Conservation (phyloP, 1,284 basidiomycete species). For the Tilletiaria anomala region DNA sequence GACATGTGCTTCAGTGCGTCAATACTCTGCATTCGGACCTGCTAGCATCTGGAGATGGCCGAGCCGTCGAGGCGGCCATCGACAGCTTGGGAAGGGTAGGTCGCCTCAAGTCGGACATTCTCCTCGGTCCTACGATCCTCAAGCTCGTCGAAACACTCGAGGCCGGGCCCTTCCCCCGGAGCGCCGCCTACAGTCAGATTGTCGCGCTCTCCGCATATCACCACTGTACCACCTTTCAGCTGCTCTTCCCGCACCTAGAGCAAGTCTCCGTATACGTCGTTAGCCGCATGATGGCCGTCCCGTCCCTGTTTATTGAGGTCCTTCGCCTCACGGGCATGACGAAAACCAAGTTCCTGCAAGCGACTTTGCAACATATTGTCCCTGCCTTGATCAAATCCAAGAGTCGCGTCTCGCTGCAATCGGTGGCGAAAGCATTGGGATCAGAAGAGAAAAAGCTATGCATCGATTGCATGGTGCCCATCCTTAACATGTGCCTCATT, state of each 20-base stretch:
- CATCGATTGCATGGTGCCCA: constrained; percentile 23
- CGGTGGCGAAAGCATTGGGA: constrained; percentile 22
- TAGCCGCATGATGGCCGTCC: neutral
- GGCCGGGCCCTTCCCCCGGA: neutral
- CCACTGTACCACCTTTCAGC: neutral
- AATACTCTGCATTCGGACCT: neutral
- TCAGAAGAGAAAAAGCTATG: constrained; percentile 22
- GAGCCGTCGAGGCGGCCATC: neutral
- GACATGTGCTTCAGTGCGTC: neutral
- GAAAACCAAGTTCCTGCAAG: constrained; percentile 21
- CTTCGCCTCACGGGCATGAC: neutral
- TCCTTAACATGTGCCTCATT: constrained; percentile 25
- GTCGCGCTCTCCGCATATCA: neutral
- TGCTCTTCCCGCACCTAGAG: neutral
- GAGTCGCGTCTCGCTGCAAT: constrained; percentile 13
- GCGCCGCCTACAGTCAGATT: neutral
- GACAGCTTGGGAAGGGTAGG: neutral
- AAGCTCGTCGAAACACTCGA: neutral
- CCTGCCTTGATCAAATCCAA: constrained; percentile 18
- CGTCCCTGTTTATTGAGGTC: neutral
- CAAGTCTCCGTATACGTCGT: neutral
- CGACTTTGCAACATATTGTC: constrained; percentile 27
- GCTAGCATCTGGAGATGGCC: neutral
- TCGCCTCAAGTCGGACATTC: constrained; percentile 2
- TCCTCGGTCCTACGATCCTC: constrained; percentile 9